Conservation (phyloP, 2,329 filamentous ascomycete genomes). For the Trichoderma oligosporum region DNA sequence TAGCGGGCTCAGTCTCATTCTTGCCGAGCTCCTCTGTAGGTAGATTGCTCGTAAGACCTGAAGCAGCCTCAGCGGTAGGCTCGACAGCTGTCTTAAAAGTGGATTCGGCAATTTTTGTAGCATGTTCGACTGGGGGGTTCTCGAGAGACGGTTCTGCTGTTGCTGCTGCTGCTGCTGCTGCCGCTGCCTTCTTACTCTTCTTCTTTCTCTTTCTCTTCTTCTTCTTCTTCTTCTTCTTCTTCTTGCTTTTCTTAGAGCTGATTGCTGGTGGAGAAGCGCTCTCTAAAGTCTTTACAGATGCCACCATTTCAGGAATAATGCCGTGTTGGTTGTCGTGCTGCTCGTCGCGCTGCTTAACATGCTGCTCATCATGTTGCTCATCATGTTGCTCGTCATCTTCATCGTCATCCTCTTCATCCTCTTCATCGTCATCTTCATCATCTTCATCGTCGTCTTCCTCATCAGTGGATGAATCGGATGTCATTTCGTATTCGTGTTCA, state of each 20-base stretch:
- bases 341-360: background rate
- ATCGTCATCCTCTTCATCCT: slow-evolving; percentile 12
- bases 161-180: background rate
- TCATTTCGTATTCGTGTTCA: background rate
- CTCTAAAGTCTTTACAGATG: slow-evolving; percentile 3
- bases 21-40: background rate
- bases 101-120: background rate
- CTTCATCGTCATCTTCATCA: slow-evolving; percentile 10
- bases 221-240: slow-evolving; percentile 21
- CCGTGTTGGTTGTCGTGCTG: slow-evolving; percentile 9
- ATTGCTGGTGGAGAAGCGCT: background rate
- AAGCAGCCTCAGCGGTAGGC: background rate
- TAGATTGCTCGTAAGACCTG: background rate
- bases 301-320: background rate
- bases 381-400: slow-evolving; percentile 12
- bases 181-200: slow-evolving; percentile 2
- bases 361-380: slow-evolving; percentile 8
- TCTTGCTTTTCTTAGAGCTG: slow-evolving; percentile 21
- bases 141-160: background rate
- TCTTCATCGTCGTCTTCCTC: slow-evolving; percentile 5
- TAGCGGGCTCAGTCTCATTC: background rate
- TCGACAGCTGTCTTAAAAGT: background rate
- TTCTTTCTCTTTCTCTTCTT: background rate
- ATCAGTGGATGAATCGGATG: background rate
- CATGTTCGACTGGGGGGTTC: background rate